Percentiles rank a stretch among this genome's conserved stretches.
Conservation (phyloP, 225 moss, liverwort and hornwort genomes). For the Marchantia polymorpha region DNA sequence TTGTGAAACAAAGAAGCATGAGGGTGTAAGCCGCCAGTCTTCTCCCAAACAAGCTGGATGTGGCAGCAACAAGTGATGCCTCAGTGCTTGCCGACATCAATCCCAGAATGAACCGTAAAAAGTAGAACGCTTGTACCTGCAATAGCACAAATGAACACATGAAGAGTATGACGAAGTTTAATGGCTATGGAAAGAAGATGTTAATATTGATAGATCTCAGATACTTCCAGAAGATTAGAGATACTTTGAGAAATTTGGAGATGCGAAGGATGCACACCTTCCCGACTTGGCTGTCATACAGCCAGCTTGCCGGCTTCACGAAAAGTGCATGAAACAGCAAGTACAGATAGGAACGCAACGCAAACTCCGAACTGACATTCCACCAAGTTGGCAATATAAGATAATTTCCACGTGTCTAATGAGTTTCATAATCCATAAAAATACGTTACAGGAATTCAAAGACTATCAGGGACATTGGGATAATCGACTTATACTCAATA, state of each 20-base stretch:
- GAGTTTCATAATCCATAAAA: too few species aligned
- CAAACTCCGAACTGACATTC: conserved; percentile 81
- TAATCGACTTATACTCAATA: neutral
- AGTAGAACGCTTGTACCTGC: conserved; percentile 77
- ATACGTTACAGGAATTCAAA: too few species aligned
- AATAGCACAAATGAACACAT: neutral
- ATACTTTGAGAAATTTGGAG: neutral
- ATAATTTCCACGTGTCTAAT: neutral
- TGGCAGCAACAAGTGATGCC: conserved; percentile 70
- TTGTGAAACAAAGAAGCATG: conserved; percentile 86
- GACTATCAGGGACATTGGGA: too few species aligned
- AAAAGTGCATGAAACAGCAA: conserved; percentile 69
- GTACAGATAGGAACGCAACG: conserved; percentile 88
- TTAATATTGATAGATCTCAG: neutral
- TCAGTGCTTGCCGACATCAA: conserved; percentile 78
- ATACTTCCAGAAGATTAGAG: neutral
- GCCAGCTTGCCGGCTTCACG: conserved; percentile 62
- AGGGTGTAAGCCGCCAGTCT: conserved; percentile 82
- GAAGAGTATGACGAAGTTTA: neutral
- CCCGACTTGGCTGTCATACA: conserved; percentile 49
- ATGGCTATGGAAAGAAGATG: neutral
- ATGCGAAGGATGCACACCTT: conserved; percentile 47
- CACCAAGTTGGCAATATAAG: neutral
- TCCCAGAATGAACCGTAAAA: conserved; percentile 72
- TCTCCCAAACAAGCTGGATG: conserved; percentile 59